A percentile compares a stretch with the other conserved stretches of the same genome.
Evolutionary conservation across 2,329 filamentous ascomycete species (phyloP).

Genomic region (Cordyceps militaris): DNA sequence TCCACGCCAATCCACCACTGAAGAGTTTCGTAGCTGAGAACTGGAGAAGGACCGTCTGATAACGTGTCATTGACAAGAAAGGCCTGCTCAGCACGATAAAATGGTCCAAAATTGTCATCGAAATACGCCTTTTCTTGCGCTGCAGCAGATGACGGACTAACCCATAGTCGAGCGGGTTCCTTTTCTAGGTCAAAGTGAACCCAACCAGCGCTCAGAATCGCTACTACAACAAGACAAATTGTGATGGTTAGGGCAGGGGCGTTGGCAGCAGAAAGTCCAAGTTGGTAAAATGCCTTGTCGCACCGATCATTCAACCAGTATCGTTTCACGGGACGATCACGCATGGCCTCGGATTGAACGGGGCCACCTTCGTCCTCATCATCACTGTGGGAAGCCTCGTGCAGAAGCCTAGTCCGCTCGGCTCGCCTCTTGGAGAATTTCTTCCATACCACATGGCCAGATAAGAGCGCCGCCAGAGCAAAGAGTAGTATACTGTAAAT

Average conservation of each 20-base stretch:
- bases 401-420: conserved; percentile 77
- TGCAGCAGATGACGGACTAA: conserved; percentile 86
- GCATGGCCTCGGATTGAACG: conserved; percentile 66
- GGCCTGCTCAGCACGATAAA: conserved; percentile 87
- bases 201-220: conserved; percentile 79
- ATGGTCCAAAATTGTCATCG: conserved; percentile 86
- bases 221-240: conserved; percentile 66
- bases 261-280: conserved; percentile 73
- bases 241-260: conserved; percentile 81
- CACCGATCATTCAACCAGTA: conserved; percentile 81
- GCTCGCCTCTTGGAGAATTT: conserved; percentile 67
- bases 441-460: conserved; percentile 69
- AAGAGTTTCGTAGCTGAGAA: conserved; percentile 82
- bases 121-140: conserved; percentile 93
- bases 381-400: conserved; percentile 76
- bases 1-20: conserved; percentile 94
- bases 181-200: conserved; percentile 81
- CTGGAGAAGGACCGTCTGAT: conserved; percentile 57
- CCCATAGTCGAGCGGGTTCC: conserved; percentile 89
- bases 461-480: conserved; percentile 56
- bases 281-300: conserved; percentile 69
- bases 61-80: conserved; percentile 87
- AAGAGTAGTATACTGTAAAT: conserved; percentile 72
- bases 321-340: conserved; percentile 69
- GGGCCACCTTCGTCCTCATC: conserved; percentile 87